phyloP scores from a whole-genome alignment of 2,329 filamentous ascomycete genomes.

The Cercospora canescens region DNA sequence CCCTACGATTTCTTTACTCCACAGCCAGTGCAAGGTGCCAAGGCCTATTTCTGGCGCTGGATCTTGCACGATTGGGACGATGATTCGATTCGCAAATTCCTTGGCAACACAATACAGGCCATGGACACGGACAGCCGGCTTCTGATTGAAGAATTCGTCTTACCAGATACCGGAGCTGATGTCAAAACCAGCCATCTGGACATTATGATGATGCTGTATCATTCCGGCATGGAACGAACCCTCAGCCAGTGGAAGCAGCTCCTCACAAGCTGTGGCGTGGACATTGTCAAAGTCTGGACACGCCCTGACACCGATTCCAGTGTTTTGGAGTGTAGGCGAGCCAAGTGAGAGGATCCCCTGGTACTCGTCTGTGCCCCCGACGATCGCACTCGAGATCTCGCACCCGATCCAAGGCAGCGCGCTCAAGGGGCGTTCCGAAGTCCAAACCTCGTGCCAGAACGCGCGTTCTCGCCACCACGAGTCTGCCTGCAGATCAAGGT shows the following conservation, averaged over 20 bases:
- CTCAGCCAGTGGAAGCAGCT: constrained; percentile 10
- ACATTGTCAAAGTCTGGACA: constrained; percentile 15
- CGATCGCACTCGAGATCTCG: background rate
- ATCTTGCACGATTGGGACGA: constrained; percentile 33
- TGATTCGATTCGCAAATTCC: constrained; percentile 22
- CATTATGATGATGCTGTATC: constrained; percentile 18
- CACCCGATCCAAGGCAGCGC: background rate
- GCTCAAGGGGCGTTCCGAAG: background rate
- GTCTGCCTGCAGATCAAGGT: background rate
- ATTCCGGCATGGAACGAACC: constrained; percentile 13
- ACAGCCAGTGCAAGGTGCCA: constrained; percentile 31
- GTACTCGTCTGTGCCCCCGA: background rate
- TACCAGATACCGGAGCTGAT: constrained; percentile 19
- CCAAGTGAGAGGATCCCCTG: background rate
- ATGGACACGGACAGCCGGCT: constrained; percentile 26
- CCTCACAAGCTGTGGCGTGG: constrained; percentile 5
- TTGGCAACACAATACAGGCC: constrained; percentile 23
- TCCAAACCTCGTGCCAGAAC: background rate
- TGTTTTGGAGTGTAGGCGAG: constrained; percentile 8
- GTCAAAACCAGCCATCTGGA: constrained; percentile 13
- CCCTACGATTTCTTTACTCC: constrained; percentile 30
- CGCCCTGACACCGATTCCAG: constrained; percentile 12
- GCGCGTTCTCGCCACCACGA: background rate
- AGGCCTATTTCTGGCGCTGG: constrained; percentile 27
- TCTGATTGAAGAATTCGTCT: constrained; percentile 27